phyloP scores from a whole-genome alignment of 345 rosid species.

The Arabis alpina region DNA sequence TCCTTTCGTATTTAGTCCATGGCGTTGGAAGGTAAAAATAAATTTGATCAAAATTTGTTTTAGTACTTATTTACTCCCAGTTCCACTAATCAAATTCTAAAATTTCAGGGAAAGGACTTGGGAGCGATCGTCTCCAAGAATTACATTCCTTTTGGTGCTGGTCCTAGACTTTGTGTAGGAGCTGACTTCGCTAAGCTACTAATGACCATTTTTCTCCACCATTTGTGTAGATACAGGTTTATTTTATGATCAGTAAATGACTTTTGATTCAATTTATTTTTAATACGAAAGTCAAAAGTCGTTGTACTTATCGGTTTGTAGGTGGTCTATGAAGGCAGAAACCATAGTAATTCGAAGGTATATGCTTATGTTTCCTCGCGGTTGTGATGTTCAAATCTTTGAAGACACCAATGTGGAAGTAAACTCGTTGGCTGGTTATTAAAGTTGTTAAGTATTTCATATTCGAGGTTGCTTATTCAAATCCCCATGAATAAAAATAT shows the following conservation, averaged over 20 bases:
- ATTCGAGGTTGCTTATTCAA: too few relatives aligned
- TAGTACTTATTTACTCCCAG: too few relatives aligned
- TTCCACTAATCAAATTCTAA: not conserved
- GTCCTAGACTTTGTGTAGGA: slow-evolving; percentile 32
- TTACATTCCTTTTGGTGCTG: slow-evolving; percentile 33
- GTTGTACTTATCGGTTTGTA: not conserved
- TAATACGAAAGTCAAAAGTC: not conserved
- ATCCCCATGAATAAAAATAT: too few relatives aligned
- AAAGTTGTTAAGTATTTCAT: not conserved
- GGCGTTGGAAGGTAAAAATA: slow-evolving; percentile 32
- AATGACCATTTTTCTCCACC: too few relatives aligned
- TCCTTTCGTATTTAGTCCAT: slow-evolving; percentile 30
- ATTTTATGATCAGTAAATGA: not conserved
- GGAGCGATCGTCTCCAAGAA: not conserved
- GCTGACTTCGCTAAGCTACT: slow-evolving; percentile 16
- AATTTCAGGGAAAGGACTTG: slow-evolving; percentile 16
- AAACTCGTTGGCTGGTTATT: too few relatives aligned
- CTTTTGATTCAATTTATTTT: not conserved
- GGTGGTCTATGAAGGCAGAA: too few relatives aligned
- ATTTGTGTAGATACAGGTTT: too few relatives aligned
- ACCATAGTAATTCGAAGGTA: too few relatives aligned
- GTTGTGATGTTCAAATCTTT: too few relatives aligned
- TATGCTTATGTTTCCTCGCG: too few relatives aligned
- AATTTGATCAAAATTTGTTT: not conserved
- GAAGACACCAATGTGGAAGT: too few relatives aligned